Evolutionary conservation across 1,284 basidiomycete genomes (phyloP).

Genomic region (Leccinum subspadiceum): DNA sequence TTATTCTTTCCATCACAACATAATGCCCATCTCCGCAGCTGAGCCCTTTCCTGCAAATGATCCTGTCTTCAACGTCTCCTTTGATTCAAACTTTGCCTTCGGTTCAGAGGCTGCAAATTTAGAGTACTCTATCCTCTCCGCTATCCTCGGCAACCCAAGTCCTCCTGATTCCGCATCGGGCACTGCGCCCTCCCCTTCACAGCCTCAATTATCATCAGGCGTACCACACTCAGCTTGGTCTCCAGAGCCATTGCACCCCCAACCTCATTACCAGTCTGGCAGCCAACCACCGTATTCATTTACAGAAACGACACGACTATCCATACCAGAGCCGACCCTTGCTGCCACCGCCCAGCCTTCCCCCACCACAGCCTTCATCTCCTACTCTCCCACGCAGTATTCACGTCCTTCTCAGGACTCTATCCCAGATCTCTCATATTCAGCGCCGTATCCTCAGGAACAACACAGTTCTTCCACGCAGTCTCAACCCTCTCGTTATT

Average conservation of each 20-base stretch:
- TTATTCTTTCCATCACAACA: background rate
- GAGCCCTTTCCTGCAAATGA: constrained; percentile 54
- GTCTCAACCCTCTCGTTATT: constrained; percentile 49
- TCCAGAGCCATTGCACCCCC: constrained; percentile 36
- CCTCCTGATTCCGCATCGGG: constrained; percentile 52
- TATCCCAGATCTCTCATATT: constrained; percentile 33
- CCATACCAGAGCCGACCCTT: constrained; percentile 40
- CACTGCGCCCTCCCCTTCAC: constrained; percentile 42
- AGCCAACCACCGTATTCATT: constrained; percentile 28
- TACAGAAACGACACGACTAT: constrained; percentile 36
- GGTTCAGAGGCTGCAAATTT: constrained; percentile 87
- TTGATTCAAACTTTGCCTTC: constrained; percentile 68
- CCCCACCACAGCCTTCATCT: constrained; percentile 30
- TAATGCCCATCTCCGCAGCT: constrained; percentile 28
- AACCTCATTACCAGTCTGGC: constrained; percentile 26
- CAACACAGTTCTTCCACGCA: constrained; percentile 29
- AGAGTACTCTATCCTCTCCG: constrained; percentile 89
- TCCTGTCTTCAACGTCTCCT: constrained; percentile 59
- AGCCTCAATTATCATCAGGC: constrained; percentile 35
- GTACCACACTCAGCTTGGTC: constrained; percentile 48
- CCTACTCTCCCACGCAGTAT: constrained; percentile 39
- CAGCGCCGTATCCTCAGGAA: constrained; percentile 31
- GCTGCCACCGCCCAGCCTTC: constrained; percentile 35
- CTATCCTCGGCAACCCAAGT: constrained; percentile 81
- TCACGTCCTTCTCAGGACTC: constrained; percentile 47